Base-by-base conservation (phyloP, 805 yeast genomes). In the Saturnispora sekii region DNA sequence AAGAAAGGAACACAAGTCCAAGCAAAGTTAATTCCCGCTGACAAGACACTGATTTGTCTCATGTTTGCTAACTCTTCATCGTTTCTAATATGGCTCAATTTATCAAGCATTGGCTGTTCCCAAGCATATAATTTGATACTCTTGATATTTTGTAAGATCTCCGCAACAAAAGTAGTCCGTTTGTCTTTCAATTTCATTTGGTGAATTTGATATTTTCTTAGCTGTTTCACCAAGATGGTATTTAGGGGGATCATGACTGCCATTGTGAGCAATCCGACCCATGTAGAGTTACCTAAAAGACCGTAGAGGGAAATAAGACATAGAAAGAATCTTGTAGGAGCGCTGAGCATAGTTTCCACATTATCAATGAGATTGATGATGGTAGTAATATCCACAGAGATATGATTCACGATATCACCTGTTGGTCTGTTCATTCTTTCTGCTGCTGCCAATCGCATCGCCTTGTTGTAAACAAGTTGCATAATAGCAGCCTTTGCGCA, bases 331-430 rank as follows among this genome's bases (percentile, higher is more conserved):
- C 78, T 69, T 14, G 77, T 59, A 5, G 87, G 87, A 1, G 80
- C 76, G 37, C 82, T 71, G 18, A 81, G 62, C 46, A 80, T 54
- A 4, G 72, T 67, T 51, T 76, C 80, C 21, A 79, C 62, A 48
- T 73, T 70, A 39, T 68, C 67, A n/a, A 76, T 61, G 44, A 83
- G 62, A 33, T 75, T 78, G 56, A 79, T 84, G 28, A 86, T 65
- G 49, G 83, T 69, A 40, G 66, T 65, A 10, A 84, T 78, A 65
- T 87, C 96, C 30, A 84, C 89, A 15, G 93, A 76, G 66, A 84
- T 73, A 55, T 81, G 69, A 55, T 84, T 86, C 51, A 86, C 73
- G 43, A 87, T 83, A 51, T 85, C 94, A 52, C 95, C 95, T 2
- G 89, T 74, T 2, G 86, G 64, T 51, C 73, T 66, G 14, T 72